These are phyloP conservation scores for Eucalyptus camaldulensis DNA, from an alignment of 345 rosid species.

Conservation along the genomic window DNA sequence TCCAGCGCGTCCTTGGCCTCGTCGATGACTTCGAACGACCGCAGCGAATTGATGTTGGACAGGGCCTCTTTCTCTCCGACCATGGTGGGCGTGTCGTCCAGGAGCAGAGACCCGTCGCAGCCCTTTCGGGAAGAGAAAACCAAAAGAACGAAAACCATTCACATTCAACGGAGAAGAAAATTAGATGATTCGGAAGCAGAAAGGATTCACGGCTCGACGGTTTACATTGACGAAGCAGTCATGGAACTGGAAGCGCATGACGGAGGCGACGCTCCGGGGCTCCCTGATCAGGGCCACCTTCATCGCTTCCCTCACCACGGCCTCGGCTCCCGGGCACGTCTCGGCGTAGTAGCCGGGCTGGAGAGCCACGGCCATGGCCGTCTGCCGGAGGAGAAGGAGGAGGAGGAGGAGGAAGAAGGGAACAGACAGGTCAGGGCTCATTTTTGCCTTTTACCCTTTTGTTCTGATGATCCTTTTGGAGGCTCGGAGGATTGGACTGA, in stretches of 20 bases:
- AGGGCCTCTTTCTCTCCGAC: conserved; percentile 70
- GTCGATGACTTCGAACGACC: conserved; percentile 71
- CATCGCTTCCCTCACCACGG: conserved; percentile 48
- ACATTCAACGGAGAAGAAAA: neutral
- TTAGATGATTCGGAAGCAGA: neutral
- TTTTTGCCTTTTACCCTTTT: neutral
- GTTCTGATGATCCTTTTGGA: neutral
- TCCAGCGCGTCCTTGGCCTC: conserved; percentile 64
- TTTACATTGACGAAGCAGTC: conserved; percentile 90
- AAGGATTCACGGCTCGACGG: neutral
- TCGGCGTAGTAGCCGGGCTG: conserved; percentile 53
- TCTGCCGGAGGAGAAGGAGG: conserved; percentile 4
- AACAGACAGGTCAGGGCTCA: neutral
- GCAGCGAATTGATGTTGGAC: conserved; percentile 73
- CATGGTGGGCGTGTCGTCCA: conserved; percentile 78
- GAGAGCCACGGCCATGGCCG: conserved; percentile 18
- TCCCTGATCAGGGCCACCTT: conserved; percentile 45
- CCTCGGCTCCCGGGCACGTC: conserved; percentile 75
- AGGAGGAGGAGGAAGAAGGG: neutral
- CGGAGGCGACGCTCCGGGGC: conserved; percentile 77
- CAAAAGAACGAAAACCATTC: neutral
- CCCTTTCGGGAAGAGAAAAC: conserved; percentile 23
- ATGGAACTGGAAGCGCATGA: conserved; percentile 95
- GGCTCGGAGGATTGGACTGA: neutral
- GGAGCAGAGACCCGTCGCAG: conserved; percentile 74